Evolutionary conservation across 495 filamentous ascomycete genomes (phyloP), one percentile per base, ranked within the genome.

Genomic region (Talaromyces thailandensis): DNA sequence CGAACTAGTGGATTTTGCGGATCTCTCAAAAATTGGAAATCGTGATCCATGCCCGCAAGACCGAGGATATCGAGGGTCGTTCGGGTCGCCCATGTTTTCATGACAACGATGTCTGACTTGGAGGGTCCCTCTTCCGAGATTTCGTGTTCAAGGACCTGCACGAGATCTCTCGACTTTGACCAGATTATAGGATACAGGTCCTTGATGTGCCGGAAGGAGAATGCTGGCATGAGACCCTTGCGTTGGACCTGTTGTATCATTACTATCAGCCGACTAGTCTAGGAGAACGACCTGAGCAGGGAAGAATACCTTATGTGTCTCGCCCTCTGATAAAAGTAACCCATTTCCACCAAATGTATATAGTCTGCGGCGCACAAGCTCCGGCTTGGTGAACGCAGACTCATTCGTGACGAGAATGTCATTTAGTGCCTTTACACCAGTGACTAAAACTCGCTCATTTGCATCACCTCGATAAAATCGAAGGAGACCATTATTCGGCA

Each of bases 41-140:
- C 90, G 37, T 86, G 82, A 4, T 91, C 92, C 69, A 97, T 84
- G 5, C 93, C 93, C 0, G 92, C 89, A 6, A 88, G 67, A 12
- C 93, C 92, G 66, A 96, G 92, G 64, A 96, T 96, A 64, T 97
- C 93, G 16, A 97, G 83, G 0, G 93, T 92, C 0, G 85, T 85
- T 21, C 92, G 81, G 28, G 78, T 85, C 2, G 81, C 82, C 88
- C 89, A 95, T 25, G 71, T 70, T 55, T 79, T 71, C 0, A 90
- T 80, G 51, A 90, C 84, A n/a, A 93, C 61, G 6, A 70, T 65
- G 58, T 76, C 68, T 3, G 43, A 29, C 14, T 25, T 51, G 24
- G 63, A 35, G 7, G 62, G 18, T 53, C 26, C 32, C 25, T 68
- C 7, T 21, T 64, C 48, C 3, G 63, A 45, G 6, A 77, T 60